phyloP scores from a whole-genome alignment of 495 filamentous ascomycete species.

The Physcia stellaris region DNA sequence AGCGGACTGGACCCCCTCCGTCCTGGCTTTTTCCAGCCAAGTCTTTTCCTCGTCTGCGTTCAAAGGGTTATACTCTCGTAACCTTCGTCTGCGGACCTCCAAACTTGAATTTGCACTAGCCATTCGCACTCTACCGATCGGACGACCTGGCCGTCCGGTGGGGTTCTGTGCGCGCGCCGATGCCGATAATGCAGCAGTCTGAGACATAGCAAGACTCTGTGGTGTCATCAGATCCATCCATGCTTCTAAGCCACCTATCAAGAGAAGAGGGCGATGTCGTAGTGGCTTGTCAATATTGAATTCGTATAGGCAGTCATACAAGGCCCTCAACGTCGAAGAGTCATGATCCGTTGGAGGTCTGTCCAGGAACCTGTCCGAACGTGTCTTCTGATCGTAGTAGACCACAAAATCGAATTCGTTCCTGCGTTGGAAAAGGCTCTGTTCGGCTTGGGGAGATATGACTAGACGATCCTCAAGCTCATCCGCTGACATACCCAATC shows the following conservation, averaged over 20 bases:
- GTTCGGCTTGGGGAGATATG: slow-evolving; percentile 62
- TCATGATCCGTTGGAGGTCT: slow-evolving; percentile 33
- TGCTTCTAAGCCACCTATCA: slow-evolving; percentile 69
- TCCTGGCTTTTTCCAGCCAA: slow-evolving; percentile 45
- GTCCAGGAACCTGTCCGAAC: slow-evolving; percentile 36
- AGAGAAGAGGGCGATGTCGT: slow-evolving; percentile 55
- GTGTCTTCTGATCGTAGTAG: slow-evolving; percentile 68
- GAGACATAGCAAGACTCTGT: slow-evolving; percentile 47
- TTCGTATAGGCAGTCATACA: slow-evolving; percentile 68
- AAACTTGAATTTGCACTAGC: slow-evolving; percentile 39
- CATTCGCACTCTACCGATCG: slow-evolving; percentile 36
- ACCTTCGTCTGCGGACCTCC: slow-evolving; percentile 38
- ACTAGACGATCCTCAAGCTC: slow-evolving; percentile 73
- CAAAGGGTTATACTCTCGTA: slow-evolving; percentile 44
- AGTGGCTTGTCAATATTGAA: slow-evolving; percentile 68
- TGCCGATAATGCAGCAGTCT: slow-evolving; percentile 37
- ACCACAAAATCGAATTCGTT: slow-evolving; percentile 77
- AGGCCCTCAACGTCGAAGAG: slow-evolving; percentile 46
- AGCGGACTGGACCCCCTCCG: slow-evolving; percentile 36
- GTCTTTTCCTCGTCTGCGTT: slow-evolving; percentile 46
- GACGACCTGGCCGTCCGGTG: slow-evolving; percentile 28
- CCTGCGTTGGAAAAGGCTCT: slow-evolving; percentile 56
- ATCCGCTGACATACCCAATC: slow-evolving; percentile 69
- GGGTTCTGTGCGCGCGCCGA: slow-evolving; percentile 27
- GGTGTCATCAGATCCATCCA: slow-evolving; percentile 70